Evolutionary conservation across 2,329 filamentous ascomycete genomes (phyloP), one percentile per base, ranked within the genome.

Genomic region (Gnomoniopsis sp.): DNA sequence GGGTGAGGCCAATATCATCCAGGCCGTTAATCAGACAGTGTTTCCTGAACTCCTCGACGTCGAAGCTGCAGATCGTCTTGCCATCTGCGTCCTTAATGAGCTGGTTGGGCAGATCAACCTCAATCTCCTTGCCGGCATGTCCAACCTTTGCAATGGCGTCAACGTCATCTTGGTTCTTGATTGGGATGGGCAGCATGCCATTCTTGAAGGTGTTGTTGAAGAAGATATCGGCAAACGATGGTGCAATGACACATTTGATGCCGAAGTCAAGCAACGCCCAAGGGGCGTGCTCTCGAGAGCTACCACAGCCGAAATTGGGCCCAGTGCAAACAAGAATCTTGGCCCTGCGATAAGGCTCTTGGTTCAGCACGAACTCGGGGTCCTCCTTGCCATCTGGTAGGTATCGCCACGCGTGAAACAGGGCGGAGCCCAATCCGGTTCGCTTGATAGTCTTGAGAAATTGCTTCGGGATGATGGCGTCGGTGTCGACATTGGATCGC

Each of bases 151-250:
- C 87, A 64, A 98, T 87, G 62, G 80, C 81, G 47, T 89, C 81
- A 3, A 97, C 78, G 34, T 84, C 80, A 1, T 76, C 79, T 64
- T 85, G 75, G 72, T 93, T 86, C 34, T 82, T 77, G 70, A 98
- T 89, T 60, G 82, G 77, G 62, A 98, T 86, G 50, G 93, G 93
- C 63, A 98, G 80, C 95, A 98, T 98, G 78, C 93, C 93, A 79
- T 99, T 99, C 84, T 99, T 98, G 85, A 97, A 98, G n/a, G 90
- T 95, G 81, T 99, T 99, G 85, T 96, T 97, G 85, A 93, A 96
- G 86, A 97, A 97, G 74, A 99, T 99, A 70, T 96, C 91, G 59
- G 89, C 90, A 59, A 83, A 86, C 1, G 89, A 93, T 1, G 91
- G 91, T 1, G 93, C 95, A 66, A 98, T 96, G 69, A 98, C 83